phyloP scores from a whole-genome alignment of 2,329 filamentous ascomycete genomes.

The Trichoderma koningii region DNA sequence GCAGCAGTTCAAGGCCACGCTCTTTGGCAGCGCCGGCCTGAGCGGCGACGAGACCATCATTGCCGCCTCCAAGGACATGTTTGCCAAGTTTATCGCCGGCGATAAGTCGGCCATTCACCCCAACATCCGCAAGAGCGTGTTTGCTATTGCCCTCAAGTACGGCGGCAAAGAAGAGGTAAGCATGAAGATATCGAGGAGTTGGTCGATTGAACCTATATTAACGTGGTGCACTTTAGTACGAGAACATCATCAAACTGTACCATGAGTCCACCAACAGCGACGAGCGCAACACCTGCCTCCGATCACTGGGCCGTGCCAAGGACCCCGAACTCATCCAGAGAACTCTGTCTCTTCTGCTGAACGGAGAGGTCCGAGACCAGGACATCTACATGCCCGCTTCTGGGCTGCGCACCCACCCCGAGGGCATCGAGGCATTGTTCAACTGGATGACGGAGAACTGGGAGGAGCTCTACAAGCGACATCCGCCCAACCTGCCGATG shows the following conservation, averaged over 20 bases:
- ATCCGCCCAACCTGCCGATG: slow-evolving; percentile 86
- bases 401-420: slow-evolving; percentile 73
- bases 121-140: slow-evolving; percentile 85
- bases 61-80: slow-evolving; percentile 84
- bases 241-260: slow-evolving; percentile 74
- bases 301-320: slow-evolving; percentile 76
- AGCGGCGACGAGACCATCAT: slow-evolving; percentile 78
- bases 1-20: slow-evolving; percentile 90
- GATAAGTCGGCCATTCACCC: slow-evolving; percentile 84
- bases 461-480: slow-evolving; percentile 76
- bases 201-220: slow-evolving; percentile 14
- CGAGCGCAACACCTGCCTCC: slow-evolving; percentile 89
- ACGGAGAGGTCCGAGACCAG: slow-evolving; percentile 86
- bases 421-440: slow-evolving; percentile 80
- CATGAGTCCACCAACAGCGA: slow-evolving; percentile 69
- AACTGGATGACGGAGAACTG: slow-evolving; percentile 84
- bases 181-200: background rate
- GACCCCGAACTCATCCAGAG: slow-evolving; percentile 78
- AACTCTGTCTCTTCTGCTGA: slow-evolving; percentile 73
- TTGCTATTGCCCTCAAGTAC: slow-evolving; percentile 78
- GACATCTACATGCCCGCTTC: slow-evolving; percentile 89
- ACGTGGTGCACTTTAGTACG: slow-evolving; percentile 57
- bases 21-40: slow-evolving; percentile 82
- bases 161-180: slow-evolving; percentile 79
- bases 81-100: slow-evolving; percentile 77